Base-by-base conservation (phyloP, 805 yeast genomes). In the Candida wancherniae region DNA sequence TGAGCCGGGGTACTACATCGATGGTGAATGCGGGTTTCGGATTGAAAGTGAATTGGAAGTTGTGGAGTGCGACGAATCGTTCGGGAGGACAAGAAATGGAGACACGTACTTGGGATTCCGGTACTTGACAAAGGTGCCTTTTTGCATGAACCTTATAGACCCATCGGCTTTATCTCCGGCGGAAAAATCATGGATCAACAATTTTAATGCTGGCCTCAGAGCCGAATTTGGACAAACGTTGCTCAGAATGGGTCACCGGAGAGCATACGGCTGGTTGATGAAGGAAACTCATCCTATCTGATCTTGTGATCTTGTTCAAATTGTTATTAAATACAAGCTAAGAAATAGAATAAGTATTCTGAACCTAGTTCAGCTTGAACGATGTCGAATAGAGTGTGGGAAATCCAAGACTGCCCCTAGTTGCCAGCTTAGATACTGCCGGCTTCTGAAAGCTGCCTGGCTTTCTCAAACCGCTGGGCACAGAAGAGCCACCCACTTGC, bases 1-100 rank as follows among this genome's bases (percentile, higher is more conserved):
- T 58, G 98, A 92, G 57, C 98, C 98, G 0, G 98, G 98, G 0
- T 90, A 67, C 55, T 92, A 92, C 56, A 76, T 80, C 41, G 95
- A 85, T 46, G 90, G 88, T n/a, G 77, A 80, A 39, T 87, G 73
- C 55, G 98, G 98, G 8, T 73, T 90, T 39, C 71, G 98, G 44
- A 75, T 92, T 33, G 98, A 92, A 58, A 83, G 86, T 52, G 88
- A 87, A 45, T 55, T 92, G 25, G 67, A 80, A 28, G 67, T 74
- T 22, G 75, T 79, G 12, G 69, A 69, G 42, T 42, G 55, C 31
- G 53, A 45, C 18, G 24, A 61, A 58, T 23, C 72, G 61, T 9
- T 61, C 17, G 67, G 68, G 1, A 54, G 48, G 24, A 58, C 68
- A 3, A 27, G 47, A 4, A 8, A 21, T 9, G 65, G 42, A 52